Percentiles rank a stretch among this genome's conserved stretches.
Evolutionary conservation across 129 eudicot genomes (phyloP).

Genomic region (Centaurea solstitialis): DNA sequence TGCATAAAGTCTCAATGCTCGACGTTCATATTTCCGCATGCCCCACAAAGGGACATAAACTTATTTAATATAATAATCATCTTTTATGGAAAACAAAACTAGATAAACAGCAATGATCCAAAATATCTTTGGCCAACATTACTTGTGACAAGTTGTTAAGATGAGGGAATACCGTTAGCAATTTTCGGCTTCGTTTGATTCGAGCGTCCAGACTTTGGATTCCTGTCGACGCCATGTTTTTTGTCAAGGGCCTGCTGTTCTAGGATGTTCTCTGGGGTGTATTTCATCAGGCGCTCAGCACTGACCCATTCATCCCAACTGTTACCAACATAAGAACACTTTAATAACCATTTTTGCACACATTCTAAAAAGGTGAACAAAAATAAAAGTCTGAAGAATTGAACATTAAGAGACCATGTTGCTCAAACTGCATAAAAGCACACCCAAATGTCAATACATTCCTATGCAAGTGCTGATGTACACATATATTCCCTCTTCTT

Average conservation of each 20-base stretch:
- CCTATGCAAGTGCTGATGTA: background rate
- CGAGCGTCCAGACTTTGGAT: slow-evolving; percentile 57
- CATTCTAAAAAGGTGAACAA: slow-evolving; percentile 9
- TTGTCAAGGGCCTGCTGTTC: slow-evolving; percentile 68
- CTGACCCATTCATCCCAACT: slow-evolving; percentile 99
- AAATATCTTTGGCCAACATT: background rate
- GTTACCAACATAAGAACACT: slow-evolving; percentile 37
- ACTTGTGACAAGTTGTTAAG: background rate
- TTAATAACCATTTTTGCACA: slow-evolving; percentile 7
- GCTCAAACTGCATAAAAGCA: background rate
- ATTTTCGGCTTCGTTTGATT: slow-evolving; percentile 61
- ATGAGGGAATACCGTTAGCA: slow-evolving; percentile 49
- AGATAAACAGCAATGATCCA: background rate
- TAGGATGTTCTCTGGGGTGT: slow-evolving; percentile 58
- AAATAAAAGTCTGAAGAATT: background rate
- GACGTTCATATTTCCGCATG: background rate
- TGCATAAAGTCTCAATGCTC: background rate
- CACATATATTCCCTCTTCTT: background rate
- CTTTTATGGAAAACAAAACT: background rate
- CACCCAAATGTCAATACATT: background rate
- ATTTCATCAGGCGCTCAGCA: slow-evolving; percentile 70
- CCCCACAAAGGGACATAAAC: background rate
- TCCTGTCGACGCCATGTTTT: slow-evolving; percentile 64
- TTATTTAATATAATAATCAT: background rate
- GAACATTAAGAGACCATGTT: background rate